Conservation (phyloP, 345 rosid genomes). For the Eucalyptus tenuipes region DNA sequence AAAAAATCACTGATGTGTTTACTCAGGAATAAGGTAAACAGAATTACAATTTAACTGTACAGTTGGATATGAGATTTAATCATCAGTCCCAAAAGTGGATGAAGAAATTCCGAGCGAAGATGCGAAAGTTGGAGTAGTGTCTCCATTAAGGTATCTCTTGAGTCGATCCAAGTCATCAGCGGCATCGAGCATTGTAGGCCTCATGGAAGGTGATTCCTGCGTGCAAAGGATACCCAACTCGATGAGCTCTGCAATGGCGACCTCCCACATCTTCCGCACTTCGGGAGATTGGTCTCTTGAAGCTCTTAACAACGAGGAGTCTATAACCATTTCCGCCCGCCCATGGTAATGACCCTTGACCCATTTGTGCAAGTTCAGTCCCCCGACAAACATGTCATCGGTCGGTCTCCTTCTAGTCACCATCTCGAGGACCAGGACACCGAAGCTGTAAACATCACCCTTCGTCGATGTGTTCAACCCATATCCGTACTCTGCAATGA, state of each 20-base stretch:
- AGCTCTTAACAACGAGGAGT: constrained; percentile 26
- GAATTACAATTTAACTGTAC: not conserved
- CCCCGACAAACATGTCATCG: constrained; percentile 29
- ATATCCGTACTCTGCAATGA: constrained; percentile 31
- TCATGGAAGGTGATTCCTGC: constrained; percentile 32
- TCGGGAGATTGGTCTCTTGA: constrained; percentile 23
- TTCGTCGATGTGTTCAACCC: constrained; percentile 34
- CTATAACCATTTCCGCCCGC: constrained; percentile 26
- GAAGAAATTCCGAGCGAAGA: constrained; percentile 45
- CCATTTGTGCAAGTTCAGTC: constrained; percentile 37
- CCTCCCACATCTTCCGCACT: constrained; percentile 39
- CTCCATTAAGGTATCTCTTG: constrained; percentile 40
- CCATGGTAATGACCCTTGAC: constrained; percentile 24
- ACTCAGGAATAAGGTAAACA: not conserved
- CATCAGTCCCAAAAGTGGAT: constrained; percentile 19
- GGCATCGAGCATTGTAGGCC: constrained; percentile 53
- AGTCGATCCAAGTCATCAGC: constrained; percentile 44
- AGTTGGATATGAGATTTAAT: not conserved
- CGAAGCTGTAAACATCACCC: constrained; percentile 58
- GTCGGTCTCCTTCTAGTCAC: constrained; percentile 46
- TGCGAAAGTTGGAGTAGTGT: constrained; percentile 31
- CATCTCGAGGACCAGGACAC: constrained; percentile 41
- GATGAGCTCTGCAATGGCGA: constrained; percentile 23
- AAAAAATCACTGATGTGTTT: not conserved
- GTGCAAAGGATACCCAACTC: constrained; percentile 55